Evolutionary conservation across 176 grass and related monocot species (phyloP).

Genomic region (Chrysopogon serrulatus): DNA sequence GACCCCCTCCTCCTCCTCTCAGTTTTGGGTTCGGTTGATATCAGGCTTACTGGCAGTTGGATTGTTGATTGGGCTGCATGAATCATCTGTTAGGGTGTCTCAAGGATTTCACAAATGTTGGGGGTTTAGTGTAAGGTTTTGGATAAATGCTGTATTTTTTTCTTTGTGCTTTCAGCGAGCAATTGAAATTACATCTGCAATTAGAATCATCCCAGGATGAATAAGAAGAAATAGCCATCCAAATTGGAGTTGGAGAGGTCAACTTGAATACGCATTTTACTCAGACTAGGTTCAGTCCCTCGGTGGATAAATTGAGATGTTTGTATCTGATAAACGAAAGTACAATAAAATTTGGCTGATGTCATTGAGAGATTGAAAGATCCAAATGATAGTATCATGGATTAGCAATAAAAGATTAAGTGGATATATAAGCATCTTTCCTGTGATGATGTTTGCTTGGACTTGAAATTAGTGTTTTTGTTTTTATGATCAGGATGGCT

Average conservation of each 20-base stretch:
- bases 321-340: neutral
- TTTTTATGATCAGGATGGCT: neutral
- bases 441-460: neutral
- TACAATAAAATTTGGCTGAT: neutral
- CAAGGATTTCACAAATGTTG: neutral
- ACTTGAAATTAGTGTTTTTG: neutral
- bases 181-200: neutral
- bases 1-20: neutral
- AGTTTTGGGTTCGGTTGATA: neutral
- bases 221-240: neutral
- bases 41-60: neutral
- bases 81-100: neutral
- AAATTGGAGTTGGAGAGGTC: neutral
- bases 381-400: neutral
- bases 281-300: neutral
- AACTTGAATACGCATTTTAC: neutral
- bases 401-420: neutral
- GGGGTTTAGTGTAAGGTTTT: neutral
- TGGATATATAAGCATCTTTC: constrained; percentile 4
- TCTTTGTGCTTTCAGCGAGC: neutral
- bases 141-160: neutral
- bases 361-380: neutral
- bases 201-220: neutral
- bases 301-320: neutral
- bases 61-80: neutral